Conservation (phyloP, 2,329 filamentous ascomycete species). For the Aspergillus pseudonomiae region DNA sequence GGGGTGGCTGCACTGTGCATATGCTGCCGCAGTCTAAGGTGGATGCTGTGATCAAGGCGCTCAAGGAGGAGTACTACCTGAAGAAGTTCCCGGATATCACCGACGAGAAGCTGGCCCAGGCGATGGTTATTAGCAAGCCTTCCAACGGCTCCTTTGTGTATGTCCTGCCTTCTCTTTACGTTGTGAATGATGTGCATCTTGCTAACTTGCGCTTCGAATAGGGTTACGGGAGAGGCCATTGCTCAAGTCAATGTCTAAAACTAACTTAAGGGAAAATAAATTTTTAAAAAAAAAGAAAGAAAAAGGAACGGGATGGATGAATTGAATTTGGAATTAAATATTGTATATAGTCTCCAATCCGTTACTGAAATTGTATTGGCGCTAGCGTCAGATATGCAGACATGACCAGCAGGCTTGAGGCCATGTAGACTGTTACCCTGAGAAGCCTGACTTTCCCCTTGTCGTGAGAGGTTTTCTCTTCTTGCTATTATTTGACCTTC, state of each 20-base stretch:
- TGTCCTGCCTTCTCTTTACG: constrained; percentile 16
- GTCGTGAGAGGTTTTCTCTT: background rate
- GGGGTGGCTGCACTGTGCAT: constrained; percentile 96
- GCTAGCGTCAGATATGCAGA: background rate
- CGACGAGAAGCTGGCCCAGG: constrained; percentile 72
- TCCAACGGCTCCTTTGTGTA: constrained; percentile 50
- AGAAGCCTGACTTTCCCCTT: background rate
- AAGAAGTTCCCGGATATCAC: constrained; percentile 69
- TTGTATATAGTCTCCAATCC: constrained; percentile 14
- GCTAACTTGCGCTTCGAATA: constrained; percentile 25
- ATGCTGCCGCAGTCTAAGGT: constrained; percentile 84
- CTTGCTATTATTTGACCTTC: too few relatives aligned
- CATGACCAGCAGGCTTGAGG: background rate
- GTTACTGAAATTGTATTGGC: constrained; percentile 9
- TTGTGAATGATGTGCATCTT: background rate
- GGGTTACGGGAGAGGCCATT: constrained; percentile 43
- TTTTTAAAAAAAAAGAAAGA: constrained; percentile 14
- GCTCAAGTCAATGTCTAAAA: constrained; percentile 33
- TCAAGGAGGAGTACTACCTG: constrained; percentile 80
- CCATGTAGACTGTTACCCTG: background rate
- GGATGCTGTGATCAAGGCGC: constrained; percentile 72
- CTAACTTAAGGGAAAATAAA: background rate
- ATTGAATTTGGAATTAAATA: constrained; percentile 2
- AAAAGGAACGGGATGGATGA: background rate
- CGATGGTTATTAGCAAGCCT: constrained; percentile 87